Evolutionary conservation across 1,139 yeast genomes (phyloP).

Genomic region (Saccharomyces hybrid): DNA sequence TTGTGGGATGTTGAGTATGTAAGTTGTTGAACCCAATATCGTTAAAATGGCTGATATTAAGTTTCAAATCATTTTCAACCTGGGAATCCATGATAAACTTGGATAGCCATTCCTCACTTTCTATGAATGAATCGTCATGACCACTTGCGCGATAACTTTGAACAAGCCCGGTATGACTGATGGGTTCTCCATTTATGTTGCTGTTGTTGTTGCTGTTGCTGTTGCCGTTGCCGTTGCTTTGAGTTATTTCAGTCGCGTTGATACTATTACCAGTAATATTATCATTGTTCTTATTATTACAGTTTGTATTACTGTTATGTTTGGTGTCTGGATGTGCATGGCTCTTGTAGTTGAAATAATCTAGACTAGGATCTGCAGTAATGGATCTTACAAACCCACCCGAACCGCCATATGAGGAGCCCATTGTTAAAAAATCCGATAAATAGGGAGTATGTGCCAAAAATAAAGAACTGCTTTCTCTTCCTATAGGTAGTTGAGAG

Average conservation of each 20-base stretch:
- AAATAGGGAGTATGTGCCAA: constrained; percentile 3
- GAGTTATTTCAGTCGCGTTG: background rate
- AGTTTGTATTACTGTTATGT: background rate
- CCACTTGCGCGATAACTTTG: background rate
- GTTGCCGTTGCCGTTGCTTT: background rate
- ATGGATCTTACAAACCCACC: constrained; percentile 21
- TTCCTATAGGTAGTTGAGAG: constrained; percentile 4
- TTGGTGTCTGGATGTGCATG: background rate
- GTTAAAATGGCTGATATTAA: constrained; percentile 36
- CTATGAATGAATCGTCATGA: background rate
- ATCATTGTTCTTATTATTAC: background rate
- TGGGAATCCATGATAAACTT: constrained; percentile 55
- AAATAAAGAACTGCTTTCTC: background rate
- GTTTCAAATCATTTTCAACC: constrained; percentile 40
- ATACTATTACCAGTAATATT: background rate
- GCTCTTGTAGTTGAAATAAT: constrained; percentile 17
- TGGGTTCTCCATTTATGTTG: background rate
- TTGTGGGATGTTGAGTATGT: constrained; percentile 6
- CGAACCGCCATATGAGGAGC: constrained; percentile 26
- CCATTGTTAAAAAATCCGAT: constrained; percentile 29
- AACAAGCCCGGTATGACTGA: background rate
- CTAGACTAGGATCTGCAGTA: constrained; percentile 16
- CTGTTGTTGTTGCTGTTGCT: background rate
- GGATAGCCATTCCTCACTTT: constrained; percentile 53
- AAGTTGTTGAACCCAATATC: constrained; percentile 42